Conservation (phyloP, 306 rosid genomes). For the Hippophae rhamnoides region DNA sequence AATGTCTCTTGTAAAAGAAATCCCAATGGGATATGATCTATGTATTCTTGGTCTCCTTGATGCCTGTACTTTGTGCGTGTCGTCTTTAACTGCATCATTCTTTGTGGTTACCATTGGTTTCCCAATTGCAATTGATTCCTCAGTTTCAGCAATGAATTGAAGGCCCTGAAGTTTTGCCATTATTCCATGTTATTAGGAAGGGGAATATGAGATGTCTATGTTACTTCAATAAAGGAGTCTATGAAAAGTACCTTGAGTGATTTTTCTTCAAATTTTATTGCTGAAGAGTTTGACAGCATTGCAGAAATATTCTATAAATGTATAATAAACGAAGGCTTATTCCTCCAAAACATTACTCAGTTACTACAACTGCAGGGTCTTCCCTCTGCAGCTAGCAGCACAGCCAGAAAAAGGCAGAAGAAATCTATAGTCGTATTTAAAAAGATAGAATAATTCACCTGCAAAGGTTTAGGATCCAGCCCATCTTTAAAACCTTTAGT, state of each 20-base stretch:
- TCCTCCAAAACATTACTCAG: not conserved
- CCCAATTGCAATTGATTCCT: constrained; percentile 12
- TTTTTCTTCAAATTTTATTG: constrained; percentile 25
- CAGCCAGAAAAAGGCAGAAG: not conserved
- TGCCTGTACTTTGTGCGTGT: constrained; percentile 15
- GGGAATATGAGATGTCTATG: not conserved
- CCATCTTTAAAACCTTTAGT: constrained; percentile 31
- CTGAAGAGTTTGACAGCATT: constrained; percentile 21
- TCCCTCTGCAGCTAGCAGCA: not conserved
- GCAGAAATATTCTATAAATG: constrained; percentile 26
- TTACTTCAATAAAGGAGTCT: not conserved
- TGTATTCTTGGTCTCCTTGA: constrained; percentile 30
- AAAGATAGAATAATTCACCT: constrained; percentile 19
- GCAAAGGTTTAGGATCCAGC: constrained; percentile 21
- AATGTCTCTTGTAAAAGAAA: constrained; percentile 23
- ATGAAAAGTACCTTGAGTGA: constrained; percentile 31
- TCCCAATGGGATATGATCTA: constrained; percentile 37
- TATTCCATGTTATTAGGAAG: not conserved
- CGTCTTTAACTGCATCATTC: constrained; percentile 7
- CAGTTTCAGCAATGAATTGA: constrained; percentile 33
- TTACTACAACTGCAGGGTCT: not conserved
- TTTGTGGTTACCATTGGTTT: constrained; percentile 3
- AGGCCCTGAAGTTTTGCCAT: constrained; percentile 32
- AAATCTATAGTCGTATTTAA: not conserved
- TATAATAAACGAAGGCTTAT: not conserved